phyloP scores from a whole-genome alignment of 2,329 filamentous ascomycete genomes.

The Aspergillus hiratsukae region DNA sequence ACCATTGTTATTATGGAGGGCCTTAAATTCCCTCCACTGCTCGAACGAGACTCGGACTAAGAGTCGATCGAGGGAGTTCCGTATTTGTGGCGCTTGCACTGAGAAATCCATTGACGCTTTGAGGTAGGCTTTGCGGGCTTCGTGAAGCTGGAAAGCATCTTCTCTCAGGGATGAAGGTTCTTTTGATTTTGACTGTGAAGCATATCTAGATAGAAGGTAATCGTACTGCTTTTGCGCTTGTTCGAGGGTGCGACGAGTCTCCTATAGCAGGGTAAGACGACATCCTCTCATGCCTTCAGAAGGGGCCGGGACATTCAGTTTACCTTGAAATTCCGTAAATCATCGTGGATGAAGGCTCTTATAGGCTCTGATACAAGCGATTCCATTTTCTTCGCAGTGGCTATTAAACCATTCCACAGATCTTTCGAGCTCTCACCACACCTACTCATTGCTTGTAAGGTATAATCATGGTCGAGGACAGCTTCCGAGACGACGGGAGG shows the following conservation, averaged over 20 bases:
- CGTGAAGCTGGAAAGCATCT: slow-evolving; percentile 92
- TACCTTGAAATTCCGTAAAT: slow-evolving; percentile 76
- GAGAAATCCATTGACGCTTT: slow-evolving; percentile 93
- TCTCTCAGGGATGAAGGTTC: slow-evolving; percentile 87
- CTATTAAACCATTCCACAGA: slow-evolving; percentile 75
- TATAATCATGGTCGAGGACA: slow-evolving; percentile 92
- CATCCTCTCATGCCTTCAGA: slow-evolving; percentile 1
- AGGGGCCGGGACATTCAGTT: slow-evolving; percentile 1
- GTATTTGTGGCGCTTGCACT: slow-evolving; percentile 77
- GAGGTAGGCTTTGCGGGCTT: slow-evolving; percentile 83
- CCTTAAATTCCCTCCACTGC: slow-evolving; percentile 81
- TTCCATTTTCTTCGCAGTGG: slow-evolving; percentile 73
- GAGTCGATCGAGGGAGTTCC: slow-evolving; percentile 77
- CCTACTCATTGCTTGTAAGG: slow-evolving; percentile 76
- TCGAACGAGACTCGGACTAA: slow-evolving; percentile 81
- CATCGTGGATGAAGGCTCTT: slow-evolving; percentile 68
- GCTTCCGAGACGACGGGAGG: slow-evolving; percentile 72
- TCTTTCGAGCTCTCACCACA: slow-evolving; percentile 82
- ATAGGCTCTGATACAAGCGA: slow-evolving; percentile 75
- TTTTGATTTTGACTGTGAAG: slow-evolving; percentile 84
- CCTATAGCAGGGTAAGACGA: slow-evolving; percentile 37
- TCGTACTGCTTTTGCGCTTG: slow-evolving; percentile 81
- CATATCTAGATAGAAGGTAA: slow-evolving; percentile 72
- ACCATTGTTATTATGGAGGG: slow-evolving; percentile 61
- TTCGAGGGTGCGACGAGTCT: slow-evolving; percentile 71